phyloP scores from a whole-genome alignment of 179 eudicot species.

The Nepenthes alata region DNA sequence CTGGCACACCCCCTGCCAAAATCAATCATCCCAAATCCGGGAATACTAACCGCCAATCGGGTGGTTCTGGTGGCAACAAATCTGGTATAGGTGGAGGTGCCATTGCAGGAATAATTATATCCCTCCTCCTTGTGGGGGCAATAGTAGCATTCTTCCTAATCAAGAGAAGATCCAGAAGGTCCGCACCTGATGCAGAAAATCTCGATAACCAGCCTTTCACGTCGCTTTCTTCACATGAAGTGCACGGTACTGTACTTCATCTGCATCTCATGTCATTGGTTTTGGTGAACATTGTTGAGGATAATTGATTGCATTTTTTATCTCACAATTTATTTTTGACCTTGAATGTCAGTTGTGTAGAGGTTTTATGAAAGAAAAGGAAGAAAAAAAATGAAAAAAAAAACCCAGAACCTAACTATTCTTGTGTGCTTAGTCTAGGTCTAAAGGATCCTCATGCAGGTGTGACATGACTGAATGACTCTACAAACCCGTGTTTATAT shows the following conservation, averaged over 20 bases:
- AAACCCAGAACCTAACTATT: too few species aligned
- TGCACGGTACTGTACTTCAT: slow-evolving; percentile 31
- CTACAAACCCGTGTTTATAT: too few species aligned
- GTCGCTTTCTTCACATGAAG: slow-evolving; percentile 52
- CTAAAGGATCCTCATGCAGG: too few species aligned
- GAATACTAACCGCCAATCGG: slow-evolving; percentile 22
- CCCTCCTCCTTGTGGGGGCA: slow-evolving; percentile 60
- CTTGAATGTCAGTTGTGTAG: too few species aligned
- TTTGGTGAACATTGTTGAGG: not conserved
- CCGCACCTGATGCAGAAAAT: slow-evolving; percentile 63
- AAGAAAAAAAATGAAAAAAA: too few species aligned
- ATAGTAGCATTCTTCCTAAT: slow-evolving; percentile 55
- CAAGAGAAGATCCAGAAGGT: slow-evolving; percentile 55
- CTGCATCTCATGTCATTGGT: not conserved
- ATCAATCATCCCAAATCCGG: slow-evolving; percentile 34
- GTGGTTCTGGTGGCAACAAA: slow-evolving; percentile 24
- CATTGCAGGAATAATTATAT: slow-evolving; percentile 68
- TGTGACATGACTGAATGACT: too few species aligned
- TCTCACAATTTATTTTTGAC: not conserved
- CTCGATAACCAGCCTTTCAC: slow-evolving; percentile 59
- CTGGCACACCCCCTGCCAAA: slow-evolving; percentile 56
- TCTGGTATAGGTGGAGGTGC: slow-evolving; percentile 80
- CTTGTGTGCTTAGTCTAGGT: too few species aligned
- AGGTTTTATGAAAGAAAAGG: too few species aligned
- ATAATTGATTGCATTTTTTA: not conserved